A percentile compares a stretch with the other conserved stretches of the same genome.
Conservation (phyloP, 2,329 filamentous ascomycete species). For the Aquanectria penicillioides region DNA sequence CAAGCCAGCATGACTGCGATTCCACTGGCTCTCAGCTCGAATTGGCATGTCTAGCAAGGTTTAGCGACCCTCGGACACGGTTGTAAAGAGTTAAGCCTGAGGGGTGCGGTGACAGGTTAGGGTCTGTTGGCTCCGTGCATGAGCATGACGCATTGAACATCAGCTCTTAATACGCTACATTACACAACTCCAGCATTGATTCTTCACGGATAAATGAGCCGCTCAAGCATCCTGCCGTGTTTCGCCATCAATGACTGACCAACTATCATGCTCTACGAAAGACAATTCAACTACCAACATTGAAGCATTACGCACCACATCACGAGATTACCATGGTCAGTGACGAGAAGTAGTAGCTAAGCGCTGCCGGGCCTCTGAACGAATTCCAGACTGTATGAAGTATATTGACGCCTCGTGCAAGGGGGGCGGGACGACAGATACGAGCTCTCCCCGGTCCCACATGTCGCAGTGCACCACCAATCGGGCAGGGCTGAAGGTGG, state of each 20-base stretch:
- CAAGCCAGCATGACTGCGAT: no score
- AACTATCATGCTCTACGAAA: background rate
- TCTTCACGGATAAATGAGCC: background rate
- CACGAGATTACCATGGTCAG: no score
- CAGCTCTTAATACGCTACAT: background rate
- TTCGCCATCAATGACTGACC: background rate
- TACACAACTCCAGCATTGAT: background rate
- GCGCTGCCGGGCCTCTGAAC: background rate
- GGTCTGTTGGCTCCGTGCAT: background rate
- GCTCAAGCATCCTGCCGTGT: background rate
- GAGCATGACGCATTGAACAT: constrained; percentile 6
- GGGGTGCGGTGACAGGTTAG: background rate
- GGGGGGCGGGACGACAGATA: background rate
- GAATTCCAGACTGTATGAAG: background rate
- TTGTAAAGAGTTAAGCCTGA: no score
- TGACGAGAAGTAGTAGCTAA: no score
- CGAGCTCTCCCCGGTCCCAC: background rate
- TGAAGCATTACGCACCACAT: no score
- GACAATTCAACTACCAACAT: background rate
- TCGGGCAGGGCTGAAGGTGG: background rate
- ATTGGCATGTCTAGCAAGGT: no score
- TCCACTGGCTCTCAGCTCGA: no score
- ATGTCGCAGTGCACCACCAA: background rate
- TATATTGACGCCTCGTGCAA: background rate
- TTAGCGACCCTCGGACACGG: no score